phyloP scores from a whole-genome alignment of 2,329 filamentous ascomycete species.

The Xylaria sp. region DNA sequence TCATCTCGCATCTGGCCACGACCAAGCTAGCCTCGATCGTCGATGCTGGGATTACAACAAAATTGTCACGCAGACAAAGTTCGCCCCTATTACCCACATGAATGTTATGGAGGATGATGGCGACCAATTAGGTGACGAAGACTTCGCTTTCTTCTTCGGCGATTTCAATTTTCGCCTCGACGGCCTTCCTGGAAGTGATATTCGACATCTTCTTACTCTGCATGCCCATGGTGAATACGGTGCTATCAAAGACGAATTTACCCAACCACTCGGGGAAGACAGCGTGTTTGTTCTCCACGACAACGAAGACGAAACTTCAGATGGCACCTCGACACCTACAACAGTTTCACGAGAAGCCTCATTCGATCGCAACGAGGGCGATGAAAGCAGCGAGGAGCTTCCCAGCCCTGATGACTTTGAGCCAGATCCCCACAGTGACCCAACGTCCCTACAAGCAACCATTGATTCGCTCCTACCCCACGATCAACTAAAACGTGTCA shows the following conservation, averaged over 20 bases:
- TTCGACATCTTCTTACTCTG: slow-evolving; percentile 74
- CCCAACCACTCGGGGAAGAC: slow-evolving; percentile 41
- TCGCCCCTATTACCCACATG: slow-evolving; percentile 64
- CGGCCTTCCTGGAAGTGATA: slow-evolving; percentile 82
- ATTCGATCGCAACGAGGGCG: slow-evolving; percentile 28
- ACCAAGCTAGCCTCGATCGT: slow-evolving; percentile 70
- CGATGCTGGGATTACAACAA: slow-evolving; percentile 87
- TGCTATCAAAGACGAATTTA: slow-evolving; percentile 39
- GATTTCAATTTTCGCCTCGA: slow-evolving; percentile 93
- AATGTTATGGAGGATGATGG: slow-evolving; percentile 61
- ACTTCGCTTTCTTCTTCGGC: slow-evolving; percentile 94
- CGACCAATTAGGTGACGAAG: slow-evolving; percentile 76
- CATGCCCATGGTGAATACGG: slow-evolving; percentile 78
- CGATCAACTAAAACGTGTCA: slow-evolving; percentile 75
- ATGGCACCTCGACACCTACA: slow-evolving; percentile 31
- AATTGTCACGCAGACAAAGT: slow-evolving; percentile 69
- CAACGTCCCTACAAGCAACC: slow-evolving; percentile 81
- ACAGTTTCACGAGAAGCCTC: slow-evolving; percentile 32
- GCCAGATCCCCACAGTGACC: slow-evolving; percentile 67
- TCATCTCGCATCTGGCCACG: slow-evolving; percentile 82
- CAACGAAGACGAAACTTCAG: slow-evolving; percentile 42
- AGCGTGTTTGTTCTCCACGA: slow-evolving; percentile 47
- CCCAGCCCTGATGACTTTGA: slow-evolving; percentile 62
- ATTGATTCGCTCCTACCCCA: slow-evolving; percentile 81
- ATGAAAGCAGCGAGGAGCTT: slow-evolving; percentile 37